Percentiles rank a stretch among this genome's conserved stretches.
Evolutionary conservation across 441 rosid species (phyloP).

Genomic region (Adansonia rubrostipa): DNA sequence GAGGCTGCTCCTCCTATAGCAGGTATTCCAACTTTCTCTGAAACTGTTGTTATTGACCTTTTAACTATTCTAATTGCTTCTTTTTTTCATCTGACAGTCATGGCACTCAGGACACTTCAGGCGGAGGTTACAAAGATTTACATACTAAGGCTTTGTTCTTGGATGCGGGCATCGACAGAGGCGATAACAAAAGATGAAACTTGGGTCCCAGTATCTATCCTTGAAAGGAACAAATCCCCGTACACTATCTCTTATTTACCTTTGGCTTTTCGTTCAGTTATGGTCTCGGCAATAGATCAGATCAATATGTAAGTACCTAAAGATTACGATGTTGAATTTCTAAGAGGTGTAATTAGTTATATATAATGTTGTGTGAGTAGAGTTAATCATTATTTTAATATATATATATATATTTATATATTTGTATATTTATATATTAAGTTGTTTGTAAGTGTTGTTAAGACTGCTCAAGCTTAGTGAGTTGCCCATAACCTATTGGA

Average conservation of each 20-base stretch:
- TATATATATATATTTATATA: neutral
- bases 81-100: slow-evolving; percentile 52
- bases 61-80: slow-evolving; percentile 33
- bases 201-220: slow-evolving; percentile 85
- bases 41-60: slow-evolving; percentile 30
- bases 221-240: slow-evolving; percentile 92
- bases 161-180: slow-evolving; percentile 87
- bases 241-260: slow-evolving; percentile 90
- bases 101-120: slow-evolving; percentile 71
- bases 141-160: slow-evolving; percentile 86
- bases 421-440: neutral
- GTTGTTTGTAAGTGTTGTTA: slow-evolving; percentile 12
- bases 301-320: slow-evolving; percentile 69
- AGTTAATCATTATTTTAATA: neutral
- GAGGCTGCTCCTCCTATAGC: slow-evolving; percentile 86
- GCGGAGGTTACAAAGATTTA: slow-evolving; percentile 88
- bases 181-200: slow-evolving; percentile 79
- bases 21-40: slow-evolving; percentile 50
- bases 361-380: neutral
- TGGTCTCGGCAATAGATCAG: slow-evolving; percentile 86
- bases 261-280: slow-evolving; percentile 74
- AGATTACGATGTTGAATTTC: slow-evolving; percentile 7
- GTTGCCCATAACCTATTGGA: neutral
- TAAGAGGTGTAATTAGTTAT: neutral
- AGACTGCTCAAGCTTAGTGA: neutral